Evolutionary conservation across 2,329 filamentous ascomycete genomes (phyloP), one percentile per base, ranked within the genome.

Genomic region (Alternaria tenuissima): DNA sequence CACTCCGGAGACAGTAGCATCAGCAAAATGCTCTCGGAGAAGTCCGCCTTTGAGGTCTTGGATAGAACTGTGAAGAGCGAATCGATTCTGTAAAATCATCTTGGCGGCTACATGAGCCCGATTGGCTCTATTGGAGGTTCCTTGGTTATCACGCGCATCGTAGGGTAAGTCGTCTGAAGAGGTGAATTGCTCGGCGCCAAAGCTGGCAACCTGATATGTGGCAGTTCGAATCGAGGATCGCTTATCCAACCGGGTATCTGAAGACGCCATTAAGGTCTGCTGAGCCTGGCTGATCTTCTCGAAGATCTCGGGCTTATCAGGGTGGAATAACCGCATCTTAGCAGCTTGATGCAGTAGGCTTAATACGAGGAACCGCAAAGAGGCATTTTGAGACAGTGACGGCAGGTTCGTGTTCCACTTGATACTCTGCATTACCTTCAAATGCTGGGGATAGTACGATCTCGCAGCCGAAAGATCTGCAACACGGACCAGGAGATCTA

Each of bases 401-500:
- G 80, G 75, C 0, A 86, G 64, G 0, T 72, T 7, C 0, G 59
- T 2, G 49, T 83, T 65, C 84, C 84, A 86, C 0, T 14, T 16
- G 0, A 83, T 74, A 3, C 55, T 64, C 62, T 87, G 84, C 78
- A 85, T 82, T 0, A 71, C 66, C 39, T 69, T 77, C 12, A 75
- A 47, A 5, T 81, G 54, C 4, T 52, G 47, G 0, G 84, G 84
- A 63, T 86, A 86, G 57, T 80, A 86, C 0, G 59, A 39, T 30
- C 81, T 69, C 0, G 14, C 16, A 4, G 81, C 80, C 3, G 76
- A 79, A 3, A 79, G 69, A 0, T 18, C 16, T 1, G 76, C 72
- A 14, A 81, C 74, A 0, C 34, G 8, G 6, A 28, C 7, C 1
- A 82, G 66, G 0, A 73, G 26, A 0, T 60, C 48, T 0, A 73